Evolutionary conservation across 2,329 filamentous ascomycete genomes (phyloP).

Genomic region (Diaporthe velutina): DNA sequence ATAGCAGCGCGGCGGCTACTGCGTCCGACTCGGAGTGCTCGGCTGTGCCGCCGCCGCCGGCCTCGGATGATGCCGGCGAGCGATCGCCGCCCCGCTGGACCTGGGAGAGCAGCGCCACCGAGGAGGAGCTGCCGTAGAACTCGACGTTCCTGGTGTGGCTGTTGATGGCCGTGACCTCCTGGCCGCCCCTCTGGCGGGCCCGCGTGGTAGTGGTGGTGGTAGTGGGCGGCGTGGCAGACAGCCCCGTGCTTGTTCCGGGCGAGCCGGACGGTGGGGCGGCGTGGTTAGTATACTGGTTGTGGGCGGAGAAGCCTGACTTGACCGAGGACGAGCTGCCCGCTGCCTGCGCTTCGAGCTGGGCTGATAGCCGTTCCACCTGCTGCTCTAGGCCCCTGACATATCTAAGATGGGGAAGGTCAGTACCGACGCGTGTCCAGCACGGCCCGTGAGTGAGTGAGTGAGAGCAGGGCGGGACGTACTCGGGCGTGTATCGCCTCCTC

Average conservation of each 20-base stretch:
- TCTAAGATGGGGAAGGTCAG: conserved; percentile 36
- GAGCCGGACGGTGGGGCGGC: conserved; percentile 41
- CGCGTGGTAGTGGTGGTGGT: conserved; percentile 44
- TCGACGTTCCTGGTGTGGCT: conserved; percentile 59
- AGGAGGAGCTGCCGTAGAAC: conserved; percentile 62
- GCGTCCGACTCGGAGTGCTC: conserved; percentile 43
- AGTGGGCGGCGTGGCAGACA: conserved; percentile 41
- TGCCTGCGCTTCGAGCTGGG: conserved; percentile 26
- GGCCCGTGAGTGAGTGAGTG: background rate
- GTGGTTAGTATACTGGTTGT: conserved; percentile 11
- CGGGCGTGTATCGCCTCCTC: conserved; percentile 42
- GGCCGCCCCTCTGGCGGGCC: conserved; percentile 46
- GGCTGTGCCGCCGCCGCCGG: background rate
- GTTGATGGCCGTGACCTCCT: conserved; percentile 59
- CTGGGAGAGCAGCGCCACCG: conserved; percentile 58
- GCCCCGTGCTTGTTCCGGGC: conserved; percentile 35
- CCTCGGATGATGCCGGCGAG: conserved; percentile 37
- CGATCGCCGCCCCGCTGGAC: conserved; percentile 49
- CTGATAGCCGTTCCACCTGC: conserved; percentile 35
- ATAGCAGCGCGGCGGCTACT: conserved; percentile 53
- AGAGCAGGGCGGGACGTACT: conserved; percentile 40
- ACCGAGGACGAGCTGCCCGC: conserved; percentile 25
- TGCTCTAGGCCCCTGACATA: conserved; percentile 43
- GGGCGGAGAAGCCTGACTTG: conserved; percentile 32
- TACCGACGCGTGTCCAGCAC: background rate